Conservation (phyloP, 352 stramenopile species). For the Globisporangium splendens region DNA sequence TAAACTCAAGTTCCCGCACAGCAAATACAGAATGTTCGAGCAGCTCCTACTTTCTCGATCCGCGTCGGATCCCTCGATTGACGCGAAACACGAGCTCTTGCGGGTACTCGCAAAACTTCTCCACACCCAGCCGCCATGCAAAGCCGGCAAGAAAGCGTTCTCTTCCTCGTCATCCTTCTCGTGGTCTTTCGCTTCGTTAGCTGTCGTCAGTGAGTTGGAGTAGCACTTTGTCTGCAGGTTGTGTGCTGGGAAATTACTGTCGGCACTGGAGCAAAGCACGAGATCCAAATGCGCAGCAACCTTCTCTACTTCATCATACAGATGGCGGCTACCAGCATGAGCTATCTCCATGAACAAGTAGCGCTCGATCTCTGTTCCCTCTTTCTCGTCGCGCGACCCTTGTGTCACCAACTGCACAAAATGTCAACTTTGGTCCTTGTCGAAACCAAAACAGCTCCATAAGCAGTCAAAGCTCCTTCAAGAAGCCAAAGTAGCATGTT, state of each 20-base stretch:
- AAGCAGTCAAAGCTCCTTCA: too few species aligned
- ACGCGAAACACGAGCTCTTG: slow-evolving; percentile 54
- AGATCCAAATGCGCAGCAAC: slow-evolving; percentile 23
- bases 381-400: too few species aligned
- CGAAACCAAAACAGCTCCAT: too few species aligned
- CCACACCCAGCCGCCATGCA: slow-evolving; percentile 31
- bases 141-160: background rate
- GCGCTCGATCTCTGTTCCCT: too few species aligned
- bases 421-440: too few species aligned
- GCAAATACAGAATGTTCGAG: background rate
- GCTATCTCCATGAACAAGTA: too few species aligned
- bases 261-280: slow-evolving; percentile 34
- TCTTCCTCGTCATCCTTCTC: too few species aligned
- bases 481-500: too few species aligned
- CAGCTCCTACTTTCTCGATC: slow-evolving; percentile 14
- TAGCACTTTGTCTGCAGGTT: slow-evolving; percentile 12
- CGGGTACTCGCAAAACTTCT: slow-evolving; percentile 63
- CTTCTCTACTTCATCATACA: too few species aligned
- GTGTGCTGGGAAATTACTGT: slow-evolving; percentile 16
- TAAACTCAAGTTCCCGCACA: background rate
- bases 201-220: background rate
- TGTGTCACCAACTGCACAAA: too few species aligned
- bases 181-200: background rate
- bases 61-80: slow-evolving; percentile 20
- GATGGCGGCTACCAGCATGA: too few species aligned